Evolutionary conservation across 352 stramenopile genomes (phyloP).

Genomic region (Pythium folliculosum): DNA sequence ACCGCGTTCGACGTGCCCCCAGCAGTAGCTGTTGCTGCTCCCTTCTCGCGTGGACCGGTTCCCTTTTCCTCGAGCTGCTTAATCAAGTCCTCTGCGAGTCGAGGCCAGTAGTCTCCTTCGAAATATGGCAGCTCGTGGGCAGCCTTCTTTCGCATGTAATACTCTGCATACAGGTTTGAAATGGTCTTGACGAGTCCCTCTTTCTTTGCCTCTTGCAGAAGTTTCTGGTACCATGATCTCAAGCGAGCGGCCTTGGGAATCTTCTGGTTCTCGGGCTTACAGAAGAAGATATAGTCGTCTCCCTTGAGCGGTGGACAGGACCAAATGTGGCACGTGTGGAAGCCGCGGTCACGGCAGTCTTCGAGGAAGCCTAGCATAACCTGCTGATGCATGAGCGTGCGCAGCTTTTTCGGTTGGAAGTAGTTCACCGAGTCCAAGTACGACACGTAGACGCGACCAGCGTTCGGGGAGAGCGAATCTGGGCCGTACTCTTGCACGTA

Average conservation of each 20-base stretch:
- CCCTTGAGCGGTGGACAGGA: constrained; percentile 88
- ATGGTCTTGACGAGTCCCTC: constrained; percentile 80
- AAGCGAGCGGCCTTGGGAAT: constrained; percentile 87
- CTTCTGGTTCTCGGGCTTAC: constrained; percentile 90
- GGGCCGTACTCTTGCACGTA: constrained; percentile 89
- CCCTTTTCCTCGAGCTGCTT: constrained; percentile 97
- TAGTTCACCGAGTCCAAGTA: constrained; percentile 91
- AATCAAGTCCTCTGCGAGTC: constrained; percentile 98
- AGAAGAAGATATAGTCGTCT: constrained; percentile 92
- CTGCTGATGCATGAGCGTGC: constrained; percentile 87
- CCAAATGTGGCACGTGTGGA: constrained; percentile 89
- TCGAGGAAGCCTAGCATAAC: constrained; percentile 89
- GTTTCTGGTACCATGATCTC: constrained; percentile 87
- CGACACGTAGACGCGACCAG: constrained; percentile 84
- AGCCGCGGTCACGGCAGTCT: constrained; percentile 86
- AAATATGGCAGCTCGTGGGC: constrained; percentile 96
- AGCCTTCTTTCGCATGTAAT: constrained; percentile 88
- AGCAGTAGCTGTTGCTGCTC: constrained; percentile 12
- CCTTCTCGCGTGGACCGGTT: constrained; percentile 31
- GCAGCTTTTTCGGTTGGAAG: constrained; percentile 87
- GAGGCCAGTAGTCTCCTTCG: constrained; percentile 99
- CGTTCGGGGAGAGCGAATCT: constrained; percentile 72
- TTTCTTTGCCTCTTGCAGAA: constrained; percentile 80
- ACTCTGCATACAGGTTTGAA: constrained; percentile 85
- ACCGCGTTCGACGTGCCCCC: background rate